A percentile compares a stretch with the other conserved stretches of the same genome.
These are phyloP conservation scores for Neoboletus magnificus DNA, from an alignment of 768 basidiomycete genomes.

Conservation along the genomic window DNA sequence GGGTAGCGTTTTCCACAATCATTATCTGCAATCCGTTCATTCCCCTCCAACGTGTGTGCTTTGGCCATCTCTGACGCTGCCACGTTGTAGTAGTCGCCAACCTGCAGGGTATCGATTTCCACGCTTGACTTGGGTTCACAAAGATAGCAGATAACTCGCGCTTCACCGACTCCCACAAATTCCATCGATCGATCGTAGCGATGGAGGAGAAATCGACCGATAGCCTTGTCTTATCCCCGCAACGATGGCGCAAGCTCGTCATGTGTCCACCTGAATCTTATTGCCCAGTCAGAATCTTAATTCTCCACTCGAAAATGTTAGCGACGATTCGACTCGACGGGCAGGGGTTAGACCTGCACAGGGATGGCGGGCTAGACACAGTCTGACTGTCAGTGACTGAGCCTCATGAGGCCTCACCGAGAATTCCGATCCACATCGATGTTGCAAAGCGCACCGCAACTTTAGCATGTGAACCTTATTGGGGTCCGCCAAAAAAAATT, in stretches of 20 bases:
- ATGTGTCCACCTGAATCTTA: neutral
- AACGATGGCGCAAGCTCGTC: neutral
- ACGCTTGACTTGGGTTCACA: neutral
- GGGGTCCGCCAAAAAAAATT: too few species aligned
- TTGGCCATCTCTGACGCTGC: neutral
- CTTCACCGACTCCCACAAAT: neutral
- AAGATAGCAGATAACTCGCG: neutral
- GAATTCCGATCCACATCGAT: too few species aligned
- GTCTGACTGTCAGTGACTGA: too few species aligned
- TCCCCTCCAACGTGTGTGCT: neutral
- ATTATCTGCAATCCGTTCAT: neutral
- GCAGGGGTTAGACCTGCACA: neutral
- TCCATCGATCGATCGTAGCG: neutral
- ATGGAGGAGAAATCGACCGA: neutral
- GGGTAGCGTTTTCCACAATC: neutral
- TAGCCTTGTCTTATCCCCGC: neutral
- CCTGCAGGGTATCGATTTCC: neutral
- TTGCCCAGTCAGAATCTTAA: neutral
- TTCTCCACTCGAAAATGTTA: neutral
- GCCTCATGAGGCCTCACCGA: too few species aligned
- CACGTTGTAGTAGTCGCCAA: neutral
- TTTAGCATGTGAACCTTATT: too few species aligned
- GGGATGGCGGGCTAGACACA: too few species aligned
- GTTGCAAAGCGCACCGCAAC: too few species aligned
- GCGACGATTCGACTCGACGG: neutral